These are phyloP conservation scores for Pelargonium australe DNA, from an alignment of 441 rosid species.

Conservation along the genomic window DNA sequence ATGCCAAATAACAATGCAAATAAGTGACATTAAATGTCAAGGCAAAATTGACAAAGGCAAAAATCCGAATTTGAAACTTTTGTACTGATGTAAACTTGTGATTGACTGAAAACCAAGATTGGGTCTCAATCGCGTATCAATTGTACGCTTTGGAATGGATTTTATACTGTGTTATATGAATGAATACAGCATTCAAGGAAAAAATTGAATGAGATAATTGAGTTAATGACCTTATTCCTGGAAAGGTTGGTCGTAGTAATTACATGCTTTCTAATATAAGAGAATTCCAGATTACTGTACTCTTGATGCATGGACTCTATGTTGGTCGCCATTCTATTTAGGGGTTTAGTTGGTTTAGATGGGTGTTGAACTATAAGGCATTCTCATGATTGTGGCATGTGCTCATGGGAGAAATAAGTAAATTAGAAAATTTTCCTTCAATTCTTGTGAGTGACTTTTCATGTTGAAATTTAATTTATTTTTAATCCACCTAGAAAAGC, in stretches of 20 bases:
- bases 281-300: background rate
- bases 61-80: too few species aligned
- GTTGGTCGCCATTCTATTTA: background rate
- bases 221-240: background rate
- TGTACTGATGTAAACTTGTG: too few species aligned
- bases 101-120: too few species aligned
- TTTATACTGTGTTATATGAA: background rate
- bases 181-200: background rate
- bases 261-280: background rate
- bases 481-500: background rate
- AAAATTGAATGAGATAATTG: background rate
- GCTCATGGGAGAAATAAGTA: background rate
- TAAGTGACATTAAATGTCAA: too few species aligned
- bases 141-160: too few species aligned
- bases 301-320: background rate
- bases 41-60: too few species aligned
- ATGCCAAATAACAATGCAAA: too few species aligned
- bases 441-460: background rate
- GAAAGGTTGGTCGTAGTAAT: background rate
- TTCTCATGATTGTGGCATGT: background rate
- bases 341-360: background rate
- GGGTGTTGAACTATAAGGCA: background rate
- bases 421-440: background rate
- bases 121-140: too few species aligned
- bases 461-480: background rate